phyloP scores from a whole-genome alignment of 306 rosid species.

The Vicia sativa region DNA sequence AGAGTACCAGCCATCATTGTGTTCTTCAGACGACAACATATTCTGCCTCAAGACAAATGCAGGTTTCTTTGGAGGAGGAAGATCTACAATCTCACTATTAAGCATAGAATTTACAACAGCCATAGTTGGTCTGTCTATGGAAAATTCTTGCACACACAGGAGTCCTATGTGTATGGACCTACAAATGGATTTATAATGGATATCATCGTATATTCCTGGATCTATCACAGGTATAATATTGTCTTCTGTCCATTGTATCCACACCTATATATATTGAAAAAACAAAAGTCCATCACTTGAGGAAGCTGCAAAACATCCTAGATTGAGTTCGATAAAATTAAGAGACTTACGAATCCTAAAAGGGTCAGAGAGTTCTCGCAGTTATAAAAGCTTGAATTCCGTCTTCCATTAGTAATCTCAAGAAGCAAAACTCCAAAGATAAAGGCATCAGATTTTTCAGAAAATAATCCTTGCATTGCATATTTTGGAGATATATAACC shows the following conservation, averaged over 20 bases:
- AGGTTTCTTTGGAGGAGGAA: slow-evolving; percentile 34
- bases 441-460: slow-evolving; percentile 16
- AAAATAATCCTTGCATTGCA: slow-evolving; percentile 26
- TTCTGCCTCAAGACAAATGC: slow-evolving; percentile 20
- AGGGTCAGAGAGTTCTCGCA: slow-evolving; percentile 16
- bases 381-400: slow-evolving; percentile 29
- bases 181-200: background rate
- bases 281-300: background rate
- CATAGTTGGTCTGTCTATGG: slow-evolving; percentile 34
- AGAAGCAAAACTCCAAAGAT: slow-evolving; percentile 32
- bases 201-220: slow-evolving; percentile 9
- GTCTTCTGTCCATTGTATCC: slow-evolving; percentile 38
- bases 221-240: slow-evolving; percentile 30
- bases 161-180: slow-evolving; percentile 37
- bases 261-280: slow-evolving; percentile 31
- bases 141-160: slow-evolving; percentile 33
- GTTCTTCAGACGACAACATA: background rate
- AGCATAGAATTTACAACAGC: slow-evolving; percentile 28
- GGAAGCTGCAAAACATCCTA: no score
- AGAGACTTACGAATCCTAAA: slow-evolving; percentile 35
- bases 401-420: slow-evolving; percentile 37
- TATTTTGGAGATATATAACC: slow-evolving; percentile 33
- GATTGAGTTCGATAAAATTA: background rate
- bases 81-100: slow-evolving; percentile 19
- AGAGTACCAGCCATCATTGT: background rate